Base-by-base conservation (phyloP, 1,139 yeast genomes). In the Candida anutae region DNA sequence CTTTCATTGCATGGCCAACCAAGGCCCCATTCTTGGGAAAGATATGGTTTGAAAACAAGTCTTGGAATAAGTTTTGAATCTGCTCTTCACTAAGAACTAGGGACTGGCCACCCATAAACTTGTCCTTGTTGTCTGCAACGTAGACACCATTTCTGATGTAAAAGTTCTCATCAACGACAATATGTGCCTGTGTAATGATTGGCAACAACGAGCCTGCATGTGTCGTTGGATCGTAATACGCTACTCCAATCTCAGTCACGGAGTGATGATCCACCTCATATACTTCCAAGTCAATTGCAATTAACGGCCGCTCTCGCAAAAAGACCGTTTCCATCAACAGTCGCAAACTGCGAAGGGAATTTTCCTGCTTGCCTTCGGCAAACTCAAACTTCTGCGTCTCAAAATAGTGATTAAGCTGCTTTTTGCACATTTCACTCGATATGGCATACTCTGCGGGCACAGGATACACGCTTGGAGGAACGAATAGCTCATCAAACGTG, bases 221-320 rank as follows among this genome's bases (percentile, higher is more conserved):
- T 16, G 28, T 28, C 15, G 21, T 23, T 5, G 53, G 50, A 25
- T 49, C 54, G 28, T 47, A 47, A 11, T 48, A 34, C 15, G 46
- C 40, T 8, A 48, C 30, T 3, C 54, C 54, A 12, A 49, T 38
- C 29, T 49, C 54, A 2, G 53, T 48, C 12, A 49, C 39, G 15
- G 34, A 33, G 9, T 22, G 30, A 15, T 34, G 37, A n/a, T 31
- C 27, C 18, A 35, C 25, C 23, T 49, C 54, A 31, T 39, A 48
- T 6, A 53, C 53, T 32, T 49, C 54, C 13, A 48, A 44, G 24
- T 49, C 54, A 13, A 49, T 36, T 6, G 49, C 37, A 9, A 50
- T 46, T 21, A 50, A 31, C 13, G 53, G 53, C 19, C 33, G 31
- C 19, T 37, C 29, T 15, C 50, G 34, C 8, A 38, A 37, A 21